phyloP scores from a whole-genome alignment of 176 grass and related monocot species.

The Musa itinerans region DNA sequence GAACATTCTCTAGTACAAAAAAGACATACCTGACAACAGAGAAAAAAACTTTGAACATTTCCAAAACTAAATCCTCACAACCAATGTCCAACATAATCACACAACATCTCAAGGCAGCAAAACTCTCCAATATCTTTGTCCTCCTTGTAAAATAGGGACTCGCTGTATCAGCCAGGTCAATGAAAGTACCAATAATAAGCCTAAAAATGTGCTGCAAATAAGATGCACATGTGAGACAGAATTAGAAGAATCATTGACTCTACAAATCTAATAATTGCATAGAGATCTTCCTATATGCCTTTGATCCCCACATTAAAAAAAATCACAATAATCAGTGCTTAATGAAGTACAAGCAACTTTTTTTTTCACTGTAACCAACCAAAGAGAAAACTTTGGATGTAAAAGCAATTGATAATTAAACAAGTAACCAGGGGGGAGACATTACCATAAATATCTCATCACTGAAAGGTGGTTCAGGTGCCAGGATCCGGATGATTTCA shows the following conservation, averaged over 20 bases:
- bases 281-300: not conserved
- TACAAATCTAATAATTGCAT: not conserved
- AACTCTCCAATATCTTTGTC: slow-evolving; percentile 87
- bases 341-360: not conserved
- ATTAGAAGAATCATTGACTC: not conserved
- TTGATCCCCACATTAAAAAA: not conserved
- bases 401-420: not conserved
- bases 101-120: slow-evolving; percentile 70
- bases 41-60: slow-evolving; percentile 85
- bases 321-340: not conserved
- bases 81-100: slow-evolving; percentile 87
- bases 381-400: not conserved
- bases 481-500: slow-evolving; percentile 88
- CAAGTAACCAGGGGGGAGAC: not conserved
- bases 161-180: slow-evolving; percentile 53
- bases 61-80: slow-evolving; percentile 68
- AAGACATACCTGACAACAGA: slow-evolving; percentile 49
- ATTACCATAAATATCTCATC: slow-evolving; percentile 86
- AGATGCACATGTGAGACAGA: slow-evolving; percentile 13
- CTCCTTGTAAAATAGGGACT: slow-evolving; percentile 90
- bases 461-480: slow-evolving; percentile 80
- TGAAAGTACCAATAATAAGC: slow-evolving; percentile 73
- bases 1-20: slow-evolving; percentile 17
- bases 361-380: not conserved
- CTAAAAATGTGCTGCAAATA: slow-evolving; percentile 85